phyloP scores from a whole-genome alignment of 768 basidiomycete species.

The Tricholoma bakamatsutake region DNA sequence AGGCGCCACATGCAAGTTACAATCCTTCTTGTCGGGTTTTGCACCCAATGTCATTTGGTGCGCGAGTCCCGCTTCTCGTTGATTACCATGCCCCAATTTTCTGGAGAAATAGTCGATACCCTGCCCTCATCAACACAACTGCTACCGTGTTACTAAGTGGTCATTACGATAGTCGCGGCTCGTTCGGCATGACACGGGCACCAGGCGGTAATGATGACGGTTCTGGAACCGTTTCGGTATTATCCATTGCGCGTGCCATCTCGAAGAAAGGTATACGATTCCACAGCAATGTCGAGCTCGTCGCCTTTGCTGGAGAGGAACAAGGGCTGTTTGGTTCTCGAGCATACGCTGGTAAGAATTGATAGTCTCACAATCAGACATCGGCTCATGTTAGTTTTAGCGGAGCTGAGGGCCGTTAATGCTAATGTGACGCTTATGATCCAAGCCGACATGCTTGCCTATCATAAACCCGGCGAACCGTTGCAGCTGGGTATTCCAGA shows the following conservation, averaged over 20 bases:
- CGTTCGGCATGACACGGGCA: constrained; percentile 70
- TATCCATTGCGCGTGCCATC: constrained; percentile 77
- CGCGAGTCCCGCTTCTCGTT: constrained; percentile 14
- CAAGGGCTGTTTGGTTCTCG: constrained; percentile 79
- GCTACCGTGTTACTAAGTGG: constrained; percentile 72
- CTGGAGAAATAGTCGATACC: constrained; percentile 44
- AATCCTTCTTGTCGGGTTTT: constrained; percentile 64
- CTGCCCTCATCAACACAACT: constrained; percentile 46
- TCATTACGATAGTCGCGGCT: constrained; percentile 90
- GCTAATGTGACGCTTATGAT: constrained; percentile 78
- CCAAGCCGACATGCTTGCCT: constrained; percentile 91
- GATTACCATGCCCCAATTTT: background rate
- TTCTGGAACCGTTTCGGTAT: constrained; percentile 59
- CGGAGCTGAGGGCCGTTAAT: constrained; percentile 46
- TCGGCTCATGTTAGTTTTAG: constrained; percentile 27
- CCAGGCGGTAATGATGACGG: constrained; percentile 53
- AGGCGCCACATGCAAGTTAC: constrained; percentile 69
- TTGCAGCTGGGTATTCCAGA: constrained; percentile 78
- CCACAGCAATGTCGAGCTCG: constrained; percentile 71
- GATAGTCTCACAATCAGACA: background rate
- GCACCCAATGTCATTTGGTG: constrained; percentile 87
- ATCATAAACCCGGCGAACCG: constrained; percentile 73
- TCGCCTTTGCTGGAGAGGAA: constrained; percentile 87
- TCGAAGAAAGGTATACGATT: constrained; percentile 61
- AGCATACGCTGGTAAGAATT: constrained; percentile 70